Percentiles rank a stretch among this genome's conserved stretches.
These are phyloP conservation scores for Pyricularia sp. DNA, from an alignment of 2,329 filamentous ascomycete genomes.

Conservation along the genomic window DNA sequence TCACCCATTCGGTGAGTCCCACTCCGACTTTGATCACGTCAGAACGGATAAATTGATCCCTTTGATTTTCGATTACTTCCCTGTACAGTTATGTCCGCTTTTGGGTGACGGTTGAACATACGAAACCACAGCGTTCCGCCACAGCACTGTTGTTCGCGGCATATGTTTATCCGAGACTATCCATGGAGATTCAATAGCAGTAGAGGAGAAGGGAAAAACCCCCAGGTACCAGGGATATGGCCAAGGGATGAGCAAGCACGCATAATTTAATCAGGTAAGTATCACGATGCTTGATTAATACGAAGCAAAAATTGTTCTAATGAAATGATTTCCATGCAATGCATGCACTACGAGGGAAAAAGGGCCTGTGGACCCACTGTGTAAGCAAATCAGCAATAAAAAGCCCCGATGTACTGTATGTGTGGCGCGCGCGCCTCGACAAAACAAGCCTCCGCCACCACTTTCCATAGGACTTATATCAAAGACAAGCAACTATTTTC, in stretches of 20 bases:
- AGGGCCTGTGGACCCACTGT: background rate
- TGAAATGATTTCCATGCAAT: background rate
- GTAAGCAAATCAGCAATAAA: background rate
- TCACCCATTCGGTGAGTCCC: too few species aligned
- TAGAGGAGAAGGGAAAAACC: background rate
- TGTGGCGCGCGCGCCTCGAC: background rate
- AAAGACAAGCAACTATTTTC: too few species aligned
- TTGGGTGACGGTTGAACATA: too few species aligned
- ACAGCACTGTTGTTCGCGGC: too few species aligned
- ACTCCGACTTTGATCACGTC: background rate
- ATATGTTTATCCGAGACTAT: background rate
- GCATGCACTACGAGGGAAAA: background rate
- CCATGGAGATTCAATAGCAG: background rate
- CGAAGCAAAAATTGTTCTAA: background rate
- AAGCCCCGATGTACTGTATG: background rate
- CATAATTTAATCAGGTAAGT: background rate
- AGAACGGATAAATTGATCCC: background rate
- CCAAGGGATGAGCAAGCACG: background rate
- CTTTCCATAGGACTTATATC: too few species aligned
- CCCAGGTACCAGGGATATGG: background rate
- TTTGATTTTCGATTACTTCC: too few species aligned
- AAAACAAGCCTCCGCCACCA: background rate
- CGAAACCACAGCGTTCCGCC: too few species aligned
- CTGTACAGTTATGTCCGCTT: too few species aligned
- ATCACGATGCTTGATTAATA: background rate